A percentile compares a stretch with the other conserved stretches of the same genome.
Conservation (phyloP, 177 flowering plant species). For the Vitis hybrid region DNA sequence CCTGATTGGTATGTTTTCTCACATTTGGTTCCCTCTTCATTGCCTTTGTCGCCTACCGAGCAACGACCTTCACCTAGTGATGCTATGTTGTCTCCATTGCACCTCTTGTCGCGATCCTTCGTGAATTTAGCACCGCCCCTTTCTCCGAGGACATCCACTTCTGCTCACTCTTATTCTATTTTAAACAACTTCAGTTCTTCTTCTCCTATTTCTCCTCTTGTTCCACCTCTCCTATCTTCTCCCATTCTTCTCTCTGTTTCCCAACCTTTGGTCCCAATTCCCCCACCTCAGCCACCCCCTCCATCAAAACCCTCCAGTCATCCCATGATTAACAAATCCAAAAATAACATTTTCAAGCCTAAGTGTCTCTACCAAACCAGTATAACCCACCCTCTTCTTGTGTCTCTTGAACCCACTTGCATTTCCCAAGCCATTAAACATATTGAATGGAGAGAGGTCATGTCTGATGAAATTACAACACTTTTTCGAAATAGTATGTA, state of each 20-base stretch:
- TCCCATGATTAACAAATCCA: background rate
- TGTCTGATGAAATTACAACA: background rate
- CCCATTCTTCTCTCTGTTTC: background rate
- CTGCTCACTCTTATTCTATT: background rate
- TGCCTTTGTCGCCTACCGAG: no score
- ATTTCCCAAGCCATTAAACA: background rate
- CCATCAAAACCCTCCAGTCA: background rate
- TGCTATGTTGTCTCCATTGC: no score
- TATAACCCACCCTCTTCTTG: background rate
- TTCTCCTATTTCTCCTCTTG: background rate
- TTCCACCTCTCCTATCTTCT: background rate
- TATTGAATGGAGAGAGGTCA: background rate
- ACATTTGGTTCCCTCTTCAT: no score
- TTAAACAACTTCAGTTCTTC: background rate
- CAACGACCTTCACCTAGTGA: no score
- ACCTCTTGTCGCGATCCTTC: no score
- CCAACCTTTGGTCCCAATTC: background rate
- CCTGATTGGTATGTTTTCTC: background rate
- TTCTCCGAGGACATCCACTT: background rate
- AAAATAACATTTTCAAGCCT: slow-evolving; percentile 1
- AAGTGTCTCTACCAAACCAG: background rate
- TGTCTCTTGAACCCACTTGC: background rate
- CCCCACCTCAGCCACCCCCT: background rate
- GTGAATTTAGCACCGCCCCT: background rate
- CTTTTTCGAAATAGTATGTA: background rate